These are phyloP conservation scores for Blastomyces silverae DNA, from an alignment of 2,329 filamentous ascomycete genomes.

Conservation along the genomic window DNA sequence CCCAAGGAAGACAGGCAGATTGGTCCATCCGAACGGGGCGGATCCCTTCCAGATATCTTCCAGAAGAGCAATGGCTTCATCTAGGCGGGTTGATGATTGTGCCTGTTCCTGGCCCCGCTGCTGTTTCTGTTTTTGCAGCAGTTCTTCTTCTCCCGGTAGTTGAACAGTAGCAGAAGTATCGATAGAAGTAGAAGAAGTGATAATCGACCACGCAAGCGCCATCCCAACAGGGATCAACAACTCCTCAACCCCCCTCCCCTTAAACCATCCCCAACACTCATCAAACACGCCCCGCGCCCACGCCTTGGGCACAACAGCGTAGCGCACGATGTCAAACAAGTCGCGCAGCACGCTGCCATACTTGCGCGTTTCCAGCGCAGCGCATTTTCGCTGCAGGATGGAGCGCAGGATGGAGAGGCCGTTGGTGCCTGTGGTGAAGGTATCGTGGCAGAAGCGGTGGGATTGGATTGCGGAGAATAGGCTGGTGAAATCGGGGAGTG, in stretches of 20 bases:
- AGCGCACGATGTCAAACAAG: slow-evolving; percentile 3
- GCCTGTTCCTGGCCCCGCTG: not conserved
- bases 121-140: not conserved
- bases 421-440: not conserved
- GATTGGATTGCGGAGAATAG: not conserved
- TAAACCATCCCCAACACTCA: not conserved
- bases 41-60: slow-evolving; percentile 1
- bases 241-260: not conserved
- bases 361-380: not conserved
- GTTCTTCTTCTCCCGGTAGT: not conserved
- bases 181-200: too few species aligned
- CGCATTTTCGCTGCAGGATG: not conserved
- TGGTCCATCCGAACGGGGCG: not conserved
- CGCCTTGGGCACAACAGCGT: not conserved
- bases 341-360: slow-evolving; percentile 5
- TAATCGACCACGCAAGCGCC: not conserved
- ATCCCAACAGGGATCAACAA: not conserved
- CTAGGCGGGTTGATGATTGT: not conserved
- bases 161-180: not conserved
- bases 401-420: not conserved
- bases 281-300: not conserved
- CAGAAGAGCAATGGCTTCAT: not conserved
- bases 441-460: not conserved
- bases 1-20: not conserved
- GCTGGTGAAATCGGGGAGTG: not conserved